These are phyloP conservation scores for Solanum chilense DNA, from an alignment of 257 asterid genomes.

Conservation along the genomic window DNA sequence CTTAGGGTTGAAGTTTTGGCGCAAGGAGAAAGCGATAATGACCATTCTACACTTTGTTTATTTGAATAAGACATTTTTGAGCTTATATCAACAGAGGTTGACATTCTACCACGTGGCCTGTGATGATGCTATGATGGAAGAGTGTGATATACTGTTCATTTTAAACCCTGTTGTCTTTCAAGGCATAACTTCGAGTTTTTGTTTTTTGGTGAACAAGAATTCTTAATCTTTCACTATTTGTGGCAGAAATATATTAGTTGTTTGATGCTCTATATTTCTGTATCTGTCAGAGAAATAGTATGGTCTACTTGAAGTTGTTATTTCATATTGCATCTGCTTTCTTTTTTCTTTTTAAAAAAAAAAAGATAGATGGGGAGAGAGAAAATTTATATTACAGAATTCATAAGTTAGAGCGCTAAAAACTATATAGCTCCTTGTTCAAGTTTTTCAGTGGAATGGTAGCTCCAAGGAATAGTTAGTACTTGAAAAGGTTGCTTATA, in stretches of 20 bases:
- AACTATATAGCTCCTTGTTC: neutral
- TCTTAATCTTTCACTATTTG: neutral
- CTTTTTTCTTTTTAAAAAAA: neutral
- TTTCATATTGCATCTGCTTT: neutral
- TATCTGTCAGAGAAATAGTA: no score
- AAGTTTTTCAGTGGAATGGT: neutral
- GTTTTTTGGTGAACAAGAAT: neutral
- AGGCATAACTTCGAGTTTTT: neutral
- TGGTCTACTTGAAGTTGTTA: no score
- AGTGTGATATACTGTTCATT: neutral
- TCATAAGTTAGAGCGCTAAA: neutral
- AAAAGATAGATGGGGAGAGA: neutral
- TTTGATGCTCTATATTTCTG: neutral
- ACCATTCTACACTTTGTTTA: neutral
- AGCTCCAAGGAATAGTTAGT: neutral
- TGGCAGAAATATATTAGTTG: neutral
- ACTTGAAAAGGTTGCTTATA: neutral
- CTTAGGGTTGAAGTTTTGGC: slow-evolving; percentile 1
- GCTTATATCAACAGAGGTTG: neutral
- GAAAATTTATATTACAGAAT: neutral
- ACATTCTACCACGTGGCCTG: neutral
- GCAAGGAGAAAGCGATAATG: neutral
- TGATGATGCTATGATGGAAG: neutral
- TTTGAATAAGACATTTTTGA: neutral
- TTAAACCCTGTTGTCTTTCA: neutral